A percentile compares a stretch with the other conserved stretches of the same genome.
Conservation (phyloP, 768 basidiomycete genomes). For the Kwoniella dendrophila region DNA sequence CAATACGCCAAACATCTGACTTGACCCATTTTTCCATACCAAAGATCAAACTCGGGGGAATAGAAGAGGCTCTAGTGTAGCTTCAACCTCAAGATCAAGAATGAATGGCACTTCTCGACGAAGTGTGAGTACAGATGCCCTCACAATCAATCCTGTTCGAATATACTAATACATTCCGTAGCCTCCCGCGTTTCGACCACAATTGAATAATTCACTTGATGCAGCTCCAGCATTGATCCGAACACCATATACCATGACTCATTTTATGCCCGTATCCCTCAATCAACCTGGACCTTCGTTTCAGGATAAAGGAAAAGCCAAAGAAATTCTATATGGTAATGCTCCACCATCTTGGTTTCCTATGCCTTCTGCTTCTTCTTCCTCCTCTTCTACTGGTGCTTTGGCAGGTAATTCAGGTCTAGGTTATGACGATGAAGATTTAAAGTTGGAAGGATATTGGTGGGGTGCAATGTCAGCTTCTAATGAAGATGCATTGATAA, state of each 20-base stretch:
- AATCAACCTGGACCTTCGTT: slow-evolving; percentile 40
- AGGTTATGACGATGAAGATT: slow-evolving; percentile 32
- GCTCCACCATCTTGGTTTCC: slow-evolving; percentile 46
- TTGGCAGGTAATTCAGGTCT: no score
- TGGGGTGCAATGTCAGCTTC: slow-evolving; percentile 29
- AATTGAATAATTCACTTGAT: slow-evolving; percentile 41
- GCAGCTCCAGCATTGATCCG: slow-evolving; percentile 35
- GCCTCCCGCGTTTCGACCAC: slow-evolving; percentile 35
- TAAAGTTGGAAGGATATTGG: slow-evolving; percentile 41
- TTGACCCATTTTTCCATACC: not conserved
- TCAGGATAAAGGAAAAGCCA: slow-evolving; percentile 48
- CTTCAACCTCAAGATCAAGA: slow-evolving; percentile 14
- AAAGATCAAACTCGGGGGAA: slow-evolving; percentile 10
- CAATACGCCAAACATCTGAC: not conserved
- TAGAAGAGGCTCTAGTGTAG: slow-evolving; percentile 12
- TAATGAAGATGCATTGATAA: slow-evolving; percentile 35
- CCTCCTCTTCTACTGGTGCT: no score
- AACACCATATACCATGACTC: slow-evolving; percentile 40
- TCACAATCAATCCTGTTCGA: not conserved
- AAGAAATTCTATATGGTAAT: slow-evolving; percentile 30
- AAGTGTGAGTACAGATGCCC: slow-evolving; percentile 2
- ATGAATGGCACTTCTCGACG: slow-evolving; percentile 1
- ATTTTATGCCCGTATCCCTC: slow-evolving; percentile 30
- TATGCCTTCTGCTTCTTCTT: not conserved
- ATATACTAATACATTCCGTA: not conserved